phyloP scores from a whole-genome alignment of 2,329 filamentous ascomycete genomes.

The Fusarium caatingaense region DNA sequence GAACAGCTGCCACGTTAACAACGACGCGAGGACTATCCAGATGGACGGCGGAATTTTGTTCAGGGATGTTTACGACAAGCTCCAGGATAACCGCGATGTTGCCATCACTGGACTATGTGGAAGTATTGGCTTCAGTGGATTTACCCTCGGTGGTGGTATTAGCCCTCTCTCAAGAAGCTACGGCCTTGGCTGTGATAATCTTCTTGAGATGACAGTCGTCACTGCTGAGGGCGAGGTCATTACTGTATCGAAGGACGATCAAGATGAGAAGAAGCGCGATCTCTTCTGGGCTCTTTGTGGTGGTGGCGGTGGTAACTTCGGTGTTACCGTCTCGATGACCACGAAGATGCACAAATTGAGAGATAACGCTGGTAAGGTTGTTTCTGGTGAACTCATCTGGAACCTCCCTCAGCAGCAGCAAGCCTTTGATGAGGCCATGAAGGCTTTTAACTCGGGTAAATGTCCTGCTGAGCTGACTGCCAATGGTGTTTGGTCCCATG shows the following conservation, averaged over 20 bases:
- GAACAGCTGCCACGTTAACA: background rate
- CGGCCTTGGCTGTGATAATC: conserved; percentile 7
- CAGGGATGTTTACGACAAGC: conserved; percentile 7
- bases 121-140: conserved; percentile 3
- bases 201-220: conserved; percentile 3
- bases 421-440: background rate
- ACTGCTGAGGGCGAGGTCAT: background rate
- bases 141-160: conserved; percentile 7
- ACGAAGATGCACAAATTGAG: conserved; percentile 1
- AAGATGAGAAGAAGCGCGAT: background rate
- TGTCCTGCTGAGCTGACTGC: conserved; percentile 3
- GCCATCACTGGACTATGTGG: conserved; percentile 3
- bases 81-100: conserved; percentile 10
- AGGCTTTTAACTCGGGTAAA: background rate
- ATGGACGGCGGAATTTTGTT: conserved; percentile 6
- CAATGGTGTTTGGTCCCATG: conserved; percentile 3
- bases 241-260: background rate
- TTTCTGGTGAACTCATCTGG: conserved; percentile 1
- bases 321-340: background rate
- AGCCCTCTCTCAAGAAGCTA: conserved; percentile 11
- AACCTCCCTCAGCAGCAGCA: conserved; percentile 3
- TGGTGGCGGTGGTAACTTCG: conserved; percentile 9
- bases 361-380: background rate
- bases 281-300: conserved; percentile 18
- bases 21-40: background rate